Conservation (phyloP, 306 rosid genomes). For the Lablab purpureus region DNA sequence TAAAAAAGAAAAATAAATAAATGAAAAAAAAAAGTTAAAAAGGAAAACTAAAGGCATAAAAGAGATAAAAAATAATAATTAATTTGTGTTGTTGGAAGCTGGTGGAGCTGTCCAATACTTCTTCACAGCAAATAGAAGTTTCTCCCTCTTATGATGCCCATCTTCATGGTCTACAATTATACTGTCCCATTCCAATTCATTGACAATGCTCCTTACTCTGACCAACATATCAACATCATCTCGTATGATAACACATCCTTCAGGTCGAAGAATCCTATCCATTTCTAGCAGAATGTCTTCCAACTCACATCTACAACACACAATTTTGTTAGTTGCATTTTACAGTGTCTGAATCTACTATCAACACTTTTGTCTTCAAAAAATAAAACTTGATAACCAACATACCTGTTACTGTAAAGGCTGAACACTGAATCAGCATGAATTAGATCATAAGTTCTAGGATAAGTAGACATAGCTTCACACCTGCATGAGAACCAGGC, state of each 20-base stretch:
- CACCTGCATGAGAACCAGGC: slow-evolving; percentile 62
- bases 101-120: slow-evolving; percentile 87
- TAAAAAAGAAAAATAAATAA: no score
- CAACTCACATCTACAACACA: slow-evolving; percentile 70
- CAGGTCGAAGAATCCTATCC: slow-evolving; percentile 86
- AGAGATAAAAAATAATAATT: background rate
- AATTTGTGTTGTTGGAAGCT: slow-evolving; percentile 41
- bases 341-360: background rate
- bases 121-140: slow-evolving; percentile 75
- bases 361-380: background rate
- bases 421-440: slow-evolving; percentile 84
- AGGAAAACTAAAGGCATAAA: no score
- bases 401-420: slow-evolving; percentile 70
- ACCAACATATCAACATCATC: slow-evolving; percentile 73
- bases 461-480: slow-evolving; percentile 94
- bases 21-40: no score
- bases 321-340: background rate
- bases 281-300: slow-evolving; percentile 78
- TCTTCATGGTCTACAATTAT: slow-evolving; percentile 79
- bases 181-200: slow-evolving; percentile 77
- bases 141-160: slow-evolving; percentile 69
- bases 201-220: slow-evolving; percentile 57
- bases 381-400: slow-evolving; percentile 1
- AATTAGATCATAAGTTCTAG: slow-evolving; percentile 87
- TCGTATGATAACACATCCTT: slow-evolving; percentile 76